Base-by-base conservation (phyloP, 2,329 filamentous ascomycete species). In the Claviceps spartinae region DNA sequence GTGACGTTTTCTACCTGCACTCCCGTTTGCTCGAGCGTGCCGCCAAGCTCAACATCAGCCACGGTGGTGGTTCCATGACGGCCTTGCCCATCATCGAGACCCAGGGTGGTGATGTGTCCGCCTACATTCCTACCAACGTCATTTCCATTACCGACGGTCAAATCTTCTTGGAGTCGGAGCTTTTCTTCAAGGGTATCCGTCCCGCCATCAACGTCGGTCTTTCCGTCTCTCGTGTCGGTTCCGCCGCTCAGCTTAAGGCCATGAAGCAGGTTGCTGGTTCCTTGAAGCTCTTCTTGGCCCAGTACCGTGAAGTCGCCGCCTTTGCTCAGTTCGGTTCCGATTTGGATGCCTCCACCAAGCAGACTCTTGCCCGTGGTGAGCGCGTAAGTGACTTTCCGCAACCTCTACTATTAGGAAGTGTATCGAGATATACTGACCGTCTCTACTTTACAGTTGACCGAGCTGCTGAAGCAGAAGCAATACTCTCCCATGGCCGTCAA, bases 261-360 rank as follows among this genome's bases (percentile, higher is more conserved):
- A 98, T 98, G 93, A 98, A 98, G 85, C 93, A 98, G 82, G 93
- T 98, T 66, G 93, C 93, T 68, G 93, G 93, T 83, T 97, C 91
- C 63, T 81, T 98, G 70, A 98, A 98, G 85, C 89, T 98, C 65
- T 98, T 97, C 89, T 88, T 98, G 86, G 93, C 93, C 67, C 93
- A 98, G 80, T 98, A 98, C 84, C 93, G 93, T 93, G 93, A 98
- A 77, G 93, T 98, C 59, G 93, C 93, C 67, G 93, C 93, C 65
- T 98, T 98, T 77, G 91, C 93, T 65, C 93, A 98, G 78, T 98
- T 98, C 83, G 93, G 93, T 85, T 98, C 93, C 69, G 93, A 98
- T 81, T 80, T 98, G 63, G 93, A 98, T 78, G 93, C 93, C 65
- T 83, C 93, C 63, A 98, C 93, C 74, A 97, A 96, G 85, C 93